Conservation (phyloP, 805 yeast species). For the Barnettozyma siamensis region DNA sequence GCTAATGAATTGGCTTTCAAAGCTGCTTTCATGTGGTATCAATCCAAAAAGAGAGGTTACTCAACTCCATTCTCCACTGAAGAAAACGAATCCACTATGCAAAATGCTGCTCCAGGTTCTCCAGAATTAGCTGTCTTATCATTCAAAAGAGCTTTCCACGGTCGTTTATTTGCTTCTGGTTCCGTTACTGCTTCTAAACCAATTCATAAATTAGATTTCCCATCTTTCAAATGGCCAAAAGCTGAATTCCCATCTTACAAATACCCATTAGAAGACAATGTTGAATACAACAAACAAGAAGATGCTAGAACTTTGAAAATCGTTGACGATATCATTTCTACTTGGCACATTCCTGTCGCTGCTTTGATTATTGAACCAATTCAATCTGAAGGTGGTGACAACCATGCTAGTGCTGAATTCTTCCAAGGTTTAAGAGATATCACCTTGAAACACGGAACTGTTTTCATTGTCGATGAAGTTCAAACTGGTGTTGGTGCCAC, state of each 20-base stretch:
- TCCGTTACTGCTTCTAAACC: constrained; percentile 93
- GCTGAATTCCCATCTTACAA: constrained; percentile 84
- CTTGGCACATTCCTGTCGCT: constrained; percentile 76
- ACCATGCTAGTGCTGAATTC: constrained; percentile 71
- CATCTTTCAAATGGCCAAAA: constrained; percentile 95
- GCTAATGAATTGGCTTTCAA: constrained; percentile 87
- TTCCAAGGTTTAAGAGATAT: constrained; percentile 81
- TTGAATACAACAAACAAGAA: constrained; percentile 61
- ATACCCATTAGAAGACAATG: constrained; percentile 74
- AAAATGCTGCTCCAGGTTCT: constrained; percentile 80
- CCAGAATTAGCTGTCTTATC: constrained; percentile 83
- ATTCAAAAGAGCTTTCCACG: constrained; percentile 88
- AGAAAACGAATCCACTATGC: constrained; percentile 72
- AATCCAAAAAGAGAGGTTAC: constrained; percentile 61
- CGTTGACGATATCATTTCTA: constrained; percentile 64
- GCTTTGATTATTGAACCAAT: constrained; percentile 88
- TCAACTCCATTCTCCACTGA: constrained; percentile 53
- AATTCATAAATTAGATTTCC: constrained; percentile 86
- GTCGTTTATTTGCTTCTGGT: constrained; percentile 87
- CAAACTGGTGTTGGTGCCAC: constrained; percentile 91
- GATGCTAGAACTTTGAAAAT: constrained; percentile 75
- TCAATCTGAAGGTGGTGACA: constrained; percentile 90
- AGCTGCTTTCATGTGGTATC: constrained; percentile 82
- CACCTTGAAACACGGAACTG: constrained; percentile 62
- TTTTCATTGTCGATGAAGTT: constrained; percentile 78